phyloP scores from a whole-genome alignment of 176 grass and related monocot genomes.

The Cenchrus fungigraminus region DNA sequence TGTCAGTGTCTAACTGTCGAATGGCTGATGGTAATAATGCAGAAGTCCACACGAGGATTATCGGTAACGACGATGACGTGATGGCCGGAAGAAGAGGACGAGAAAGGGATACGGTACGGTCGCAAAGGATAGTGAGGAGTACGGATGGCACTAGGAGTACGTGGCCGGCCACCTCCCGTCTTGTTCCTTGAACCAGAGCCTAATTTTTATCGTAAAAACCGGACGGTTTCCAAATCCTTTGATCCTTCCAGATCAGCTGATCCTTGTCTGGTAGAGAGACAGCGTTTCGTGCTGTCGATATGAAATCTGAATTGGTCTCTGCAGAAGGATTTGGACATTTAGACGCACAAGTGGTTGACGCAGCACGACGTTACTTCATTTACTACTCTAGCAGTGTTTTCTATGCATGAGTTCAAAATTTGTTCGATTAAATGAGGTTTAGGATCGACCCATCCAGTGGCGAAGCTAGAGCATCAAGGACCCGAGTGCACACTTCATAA shows the following conservation, averaged over 20 bases:
- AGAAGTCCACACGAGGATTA: not conserved
- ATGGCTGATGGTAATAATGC: too few species aligned
- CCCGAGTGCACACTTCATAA: too few species aligned
- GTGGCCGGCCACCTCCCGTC: constrained; percentile 8
- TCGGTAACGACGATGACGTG: not conserved
- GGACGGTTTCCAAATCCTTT: not conserved
- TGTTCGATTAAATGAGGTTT: not conserved
- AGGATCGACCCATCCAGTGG: not conserved
- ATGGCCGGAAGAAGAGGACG: not conserved
- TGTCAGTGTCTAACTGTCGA: too few species aligned
- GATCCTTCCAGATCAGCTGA: not conserved
- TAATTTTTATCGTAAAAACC: not conserved
- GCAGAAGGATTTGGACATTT: not conserved
- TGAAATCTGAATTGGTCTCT: not conserved
- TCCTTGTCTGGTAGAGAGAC: too few species aligned
- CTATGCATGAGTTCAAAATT: not conserved
- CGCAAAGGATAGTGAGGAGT: not conserved
- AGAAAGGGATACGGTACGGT: not conserved
- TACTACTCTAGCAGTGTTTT: too few species aligned
- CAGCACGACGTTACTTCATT: not conserved
- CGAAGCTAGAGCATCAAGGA: too few species aligned
- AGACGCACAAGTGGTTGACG: not conserved
- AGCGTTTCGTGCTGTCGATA: too few species aligned
- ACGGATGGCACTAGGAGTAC: constrained; percentile 27
- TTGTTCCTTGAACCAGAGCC: not conserved